Percentiles rank a stretch among this genome's conserved stretches.
Conservation (phyloP, 2,329 filamentous ascomycete species). For the Colletotrichum sp. region DNA sequence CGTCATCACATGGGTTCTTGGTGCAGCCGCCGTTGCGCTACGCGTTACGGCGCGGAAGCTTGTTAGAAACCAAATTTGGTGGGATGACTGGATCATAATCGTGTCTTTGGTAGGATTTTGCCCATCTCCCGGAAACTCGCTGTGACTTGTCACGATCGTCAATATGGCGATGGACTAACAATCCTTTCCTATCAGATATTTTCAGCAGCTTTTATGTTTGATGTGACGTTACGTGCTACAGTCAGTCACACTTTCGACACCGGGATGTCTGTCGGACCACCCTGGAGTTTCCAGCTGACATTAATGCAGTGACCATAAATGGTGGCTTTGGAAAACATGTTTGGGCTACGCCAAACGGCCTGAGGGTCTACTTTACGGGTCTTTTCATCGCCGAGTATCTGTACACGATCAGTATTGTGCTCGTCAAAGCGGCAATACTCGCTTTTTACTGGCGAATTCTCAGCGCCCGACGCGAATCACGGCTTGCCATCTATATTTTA, state of each 20-base stretch:
- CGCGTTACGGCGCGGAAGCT: conserved; percentile 25
- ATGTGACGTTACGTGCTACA: conserved; percentile 18
- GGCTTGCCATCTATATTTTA: conserved; percentile 22
- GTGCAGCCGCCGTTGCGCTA: conserved; percentile 18
- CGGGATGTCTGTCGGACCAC: accelerated
- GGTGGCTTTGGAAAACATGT: conserved; percentile 27
- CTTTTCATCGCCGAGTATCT: conserved; percentile 27
- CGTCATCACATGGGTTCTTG: conserved; percentile 21
- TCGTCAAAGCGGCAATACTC: conserved; percentile 28
- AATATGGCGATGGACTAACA: background rate
- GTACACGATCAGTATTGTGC: conserved; percentile 23
- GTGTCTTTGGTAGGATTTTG: conserved; percentile 23
- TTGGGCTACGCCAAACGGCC: conserved; percentile 25
- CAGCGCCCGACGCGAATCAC: conserved; percentile 23
- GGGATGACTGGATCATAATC: conserved; percentile 30
- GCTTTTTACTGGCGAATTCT: conserved; percentile 31
- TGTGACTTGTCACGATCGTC: background rate
- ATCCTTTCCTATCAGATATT: background rate
- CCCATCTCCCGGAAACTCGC: background rate
- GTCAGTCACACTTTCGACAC: conserved; percentile 9
- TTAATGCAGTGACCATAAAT: conserved; percentile 20
- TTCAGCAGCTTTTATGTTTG: conserved; percentile 20
- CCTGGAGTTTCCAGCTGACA: background rate
- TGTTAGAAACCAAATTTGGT: conserved; percentile 23
- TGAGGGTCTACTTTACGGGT: conserved; percentile 17